Evolutionary conservation across 2,329 filamentous ascomycete species (phyloP), one percentile per base, ranked within the genome.

Genomic region (Reticulascus tulasneorum): DNA sequence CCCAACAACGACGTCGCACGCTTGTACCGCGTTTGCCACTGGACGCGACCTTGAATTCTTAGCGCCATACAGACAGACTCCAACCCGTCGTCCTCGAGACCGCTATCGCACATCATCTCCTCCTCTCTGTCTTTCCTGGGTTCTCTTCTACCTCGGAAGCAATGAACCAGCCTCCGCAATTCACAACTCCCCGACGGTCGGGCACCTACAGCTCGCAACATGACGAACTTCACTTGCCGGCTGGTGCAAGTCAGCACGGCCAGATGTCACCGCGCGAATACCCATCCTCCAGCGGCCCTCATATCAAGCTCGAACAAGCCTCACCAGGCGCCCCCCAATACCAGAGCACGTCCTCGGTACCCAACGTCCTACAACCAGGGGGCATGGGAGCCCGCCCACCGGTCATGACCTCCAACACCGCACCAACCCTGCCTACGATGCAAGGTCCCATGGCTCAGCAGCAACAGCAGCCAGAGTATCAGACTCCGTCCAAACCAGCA

Each of bases 401-500:
- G 16, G 50, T 53, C 35, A 53, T 70, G 45, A 60, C 61, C 33
- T 54, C 64, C 44, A 69, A 66, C 51, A 63, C 67, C 15, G 67
- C 66, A 38, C 66, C 70, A 34, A 59, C 60, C 37, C 44, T 74
- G 38, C 62, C 70, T 46, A 65, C 66, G 45, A 66, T 75, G 58
- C 67, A 68, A 45, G 53, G 55, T 45, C 48, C 64, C 38, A 57
- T 64, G 51, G 54, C 60, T 31, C 57, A 59, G 40, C 56, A 54
- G 39, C 47, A 48, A 30, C 60, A 71, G 42, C 71, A 77, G 51
- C 60, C 66, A 31, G 77, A 79, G 42, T 81, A 80, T 54, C 69
- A 74, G 28, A 73, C 79, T 18, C 78, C 83, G 27, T 77, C 80
- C 31, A 82, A 84, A 55, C 77, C 83, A 16, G 74, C 80, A 37